Evolutionary conservation across 768 basidiomycete species (phyloP).

Genomic region (Tulasnella sp.): DNA sequence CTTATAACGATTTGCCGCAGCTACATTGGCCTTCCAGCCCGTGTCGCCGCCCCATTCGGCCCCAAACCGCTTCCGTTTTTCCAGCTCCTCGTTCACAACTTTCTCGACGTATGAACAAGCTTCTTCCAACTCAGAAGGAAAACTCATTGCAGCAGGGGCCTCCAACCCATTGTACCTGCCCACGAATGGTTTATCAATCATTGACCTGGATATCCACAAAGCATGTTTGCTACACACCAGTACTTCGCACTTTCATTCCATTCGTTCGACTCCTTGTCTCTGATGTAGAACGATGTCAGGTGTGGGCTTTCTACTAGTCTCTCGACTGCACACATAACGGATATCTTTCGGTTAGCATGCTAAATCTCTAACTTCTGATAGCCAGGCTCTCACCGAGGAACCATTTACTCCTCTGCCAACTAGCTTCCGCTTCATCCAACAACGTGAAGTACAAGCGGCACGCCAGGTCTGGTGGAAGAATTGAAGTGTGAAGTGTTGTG

Average conservation of each 20-base stretch:
- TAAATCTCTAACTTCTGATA: not conserved
- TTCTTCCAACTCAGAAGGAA: conserved; percentile 63
- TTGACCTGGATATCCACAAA: not conserved
- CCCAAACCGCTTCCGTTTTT: conserved; percentile 45
- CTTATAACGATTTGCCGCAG: conserved; percentile 72
- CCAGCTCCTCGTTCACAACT: conserved; percentile 60
- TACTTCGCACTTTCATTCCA: conserved; percentile 67
- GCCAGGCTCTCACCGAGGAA: conserved; percentile 39
- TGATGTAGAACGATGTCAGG: conserved; percentile 63
- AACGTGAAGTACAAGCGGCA: conserved; percentile 63
- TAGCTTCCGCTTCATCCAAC: conserved; percentile 42
- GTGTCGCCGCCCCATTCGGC: conserved; percentile 51
- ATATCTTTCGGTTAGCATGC: not conserved
- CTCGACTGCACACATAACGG: conserved; percentile 33
- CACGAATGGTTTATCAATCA: not conserved
- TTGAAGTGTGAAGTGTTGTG: conserved; percentile 57
- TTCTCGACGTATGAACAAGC: conserved; percentile 61
- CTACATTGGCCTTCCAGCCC: conserved; percentile 70
- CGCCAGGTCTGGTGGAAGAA: conserved; percentile 65
- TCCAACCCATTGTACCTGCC: conserved; percentile 68
- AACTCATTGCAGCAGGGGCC: conserved; percentile 43
- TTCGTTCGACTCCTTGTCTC: conserved; percentile 30
- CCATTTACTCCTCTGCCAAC: conserved; percentile 70
- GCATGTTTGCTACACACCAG: conserved; percentile 37
- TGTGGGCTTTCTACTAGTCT: conserved; percentile 75